Conservation (phyloP, 169 alveolate species). For the Cryptosporidium sp. region DNA sequence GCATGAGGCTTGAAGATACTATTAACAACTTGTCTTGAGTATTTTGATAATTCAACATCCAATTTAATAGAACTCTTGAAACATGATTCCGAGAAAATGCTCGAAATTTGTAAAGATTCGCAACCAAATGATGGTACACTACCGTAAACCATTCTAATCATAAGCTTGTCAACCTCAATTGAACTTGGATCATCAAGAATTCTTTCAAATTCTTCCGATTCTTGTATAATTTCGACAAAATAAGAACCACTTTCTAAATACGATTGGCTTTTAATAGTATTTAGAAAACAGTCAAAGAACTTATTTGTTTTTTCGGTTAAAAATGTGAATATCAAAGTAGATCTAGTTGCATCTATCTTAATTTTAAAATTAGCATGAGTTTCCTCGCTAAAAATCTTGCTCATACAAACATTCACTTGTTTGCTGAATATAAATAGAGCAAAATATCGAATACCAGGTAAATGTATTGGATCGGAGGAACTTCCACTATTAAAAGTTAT, state of each 20-base stretch:
- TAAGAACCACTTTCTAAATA: not conserved
- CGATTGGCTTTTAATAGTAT: not conserved
- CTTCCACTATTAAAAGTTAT: constrained; percentile 1
- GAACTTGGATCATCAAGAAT: not conserved
- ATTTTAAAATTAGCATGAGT: not conserved
- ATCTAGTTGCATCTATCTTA: not conserved
- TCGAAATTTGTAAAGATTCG: not conserved
- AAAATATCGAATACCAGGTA: constrained; percentile 30
- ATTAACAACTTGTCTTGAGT: not conserved
- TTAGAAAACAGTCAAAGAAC: not conserved
- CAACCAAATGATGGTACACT: not conserved
- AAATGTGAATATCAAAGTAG: not conserved
- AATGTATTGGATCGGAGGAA: not conserved
- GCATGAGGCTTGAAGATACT: not conserved
- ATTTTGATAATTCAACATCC: not conserved
- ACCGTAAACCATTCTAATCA: not conserved
- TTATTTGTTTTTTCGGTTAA: not conserved
- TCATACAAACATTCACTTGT: constrained; percentile 1
- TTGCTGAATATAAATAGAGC: constrained; percentile 2
- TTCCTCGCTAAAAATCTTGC: not conserved
- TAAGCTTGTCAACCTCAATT: constrained; percentile 13
- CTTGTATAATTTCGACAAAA: not conserved
- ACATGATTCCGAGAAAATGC: not conserved
- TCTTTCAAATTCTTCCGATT: not conserved
- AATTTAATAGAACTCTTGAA: not conserved